Percentiles rank a stretch among this genome's conserved stretches.
These are phyloP conservation scores for Ceratopteris richardii DNA, from an alignment of 75 land plant species.

Conservation along the genomic window DNA sequence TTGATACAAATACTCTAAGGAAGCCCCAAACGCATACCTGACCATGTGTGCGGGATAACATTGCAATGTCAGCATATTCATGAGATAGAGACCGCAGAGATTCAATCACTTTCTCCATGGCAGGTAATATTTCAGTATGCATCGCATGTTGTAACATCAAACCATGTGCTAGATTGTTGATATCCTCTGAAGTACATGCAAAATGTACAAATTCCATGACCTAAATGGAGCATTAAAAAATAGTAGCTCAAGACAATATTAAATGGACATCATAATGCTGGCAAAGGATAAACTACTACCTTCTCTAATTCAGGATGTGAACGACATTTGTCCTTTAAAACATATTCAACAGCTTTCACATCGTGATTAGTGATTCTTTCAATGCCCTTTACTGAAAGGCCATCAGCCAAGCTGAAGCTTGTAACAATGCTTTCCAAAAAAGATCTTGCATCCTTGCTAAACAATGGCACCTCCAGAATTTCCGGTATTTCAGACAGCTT, in stretches of 20 bases:
- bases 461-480: slow-evolving; percentile 69
- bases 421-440: slow-evolving; percentile 45
- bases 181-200: slow-evolving; percentile 97
- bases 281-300: slow-evolving; percentile 23
- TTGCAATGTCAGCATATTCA: slow-evolving; percentile 57
- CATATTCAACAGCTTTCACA: slow-evolving; percentile 95
- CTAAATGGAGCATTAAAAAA: slow-evolving; percentile 31
- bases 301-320: slow-evolving; percentile 68
- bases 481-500: slow-evolving; percentile 68
- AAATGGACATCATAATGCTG: background rate
- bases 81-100: slow-evolving; percentile 58
- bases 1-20: no score
- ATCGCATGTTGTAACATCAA: slow-evolving; percentile 68
- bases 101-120: slow-evolving; percentile 48
- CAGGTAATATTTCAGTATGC: slow-evolving; percentile 42
- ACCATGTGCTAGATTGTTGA: slow-evolving; percentile 90
- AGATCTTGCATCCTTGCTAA: slow-evolving; percentile 47
- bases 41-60: slow-evolving; percentile 97
- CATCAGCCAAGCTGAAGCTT: slow-evolving; percentile 57
- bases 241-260: background rate
- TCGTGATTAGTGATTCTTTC: slow-evolving; percentile 92
- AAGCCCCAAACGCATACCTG: slow-evolving; percentile 64
- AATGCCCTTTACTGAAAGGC: slow-evolving; percentile 62
- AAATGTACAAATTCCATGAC: slow-evolving; percentile 95
- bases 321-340: slow-evolving; percentile 61